A percentile compares a stretch with the other conserved stretches of the same genome.
phyloP scores from a whole-genome alignment of 2,329 filamentous ascomycete genomes.

The Fusarium sp. region DNA sequence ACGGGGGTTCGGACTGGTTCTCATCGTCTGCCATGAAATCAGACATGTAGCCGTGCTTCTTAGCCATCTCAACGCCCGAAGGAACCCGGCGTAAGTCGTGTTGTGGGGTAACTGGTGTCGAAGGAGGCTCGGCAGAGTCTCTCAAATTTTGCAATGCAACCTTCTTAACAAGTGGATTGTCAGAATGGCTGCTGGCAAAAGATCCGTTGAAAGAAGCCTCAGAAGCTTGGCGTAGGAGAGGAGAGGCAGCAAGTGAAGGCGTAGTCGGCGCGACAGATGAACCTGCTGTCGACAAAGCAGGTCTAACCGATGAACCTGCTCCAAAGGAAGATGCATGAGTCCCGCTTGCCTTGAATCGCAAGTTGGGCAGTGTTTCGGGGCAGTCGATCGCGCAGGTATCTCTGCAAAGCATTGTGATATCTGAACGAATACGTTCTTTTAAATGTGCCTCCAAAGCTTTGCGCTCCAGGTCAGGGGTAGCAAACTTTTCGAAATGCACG shows the following conservation, averaged over 20 bases:
- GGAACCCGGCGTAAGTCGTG: constrained; percentile 41
- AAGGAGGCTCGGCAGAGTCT: constrained; percentile 31
- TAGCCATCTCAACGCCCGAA: constrained; percentile 45
- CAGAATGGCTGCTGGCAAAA: constrained; percentile 39
- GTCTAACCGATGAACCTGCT: constrained; percentile 4
- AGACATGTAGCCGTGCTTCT: constrained; percentile 45
- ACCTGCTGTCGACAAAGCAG: constrained; percentile 20
- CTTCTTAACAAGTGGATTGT: constrained; percentile 42
- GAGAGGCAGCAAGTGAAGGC: constrained; percentile 27
- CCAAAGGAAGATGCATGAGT: constrained; percentile 31
- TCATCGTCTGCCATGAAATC: constrained; percentile 46
- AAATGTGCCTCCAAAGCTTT: constrained; percentile 55
- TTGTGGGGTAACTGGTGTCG: constrained; percentile 26
- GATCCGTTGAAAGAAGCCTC: constrained; percentile 38
- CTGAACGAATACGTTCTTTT: constrained; percentile 58
- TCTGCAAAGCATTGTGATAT: constrained; percentile 62
- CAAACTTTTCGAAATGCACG: constrained; percentile 47
- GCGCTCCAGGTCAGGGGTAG: constrained; percentile 52
- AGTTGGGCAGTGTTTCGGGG: constrained; percentile 44
- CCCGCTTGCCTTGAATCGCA: constrained; percentile 40
- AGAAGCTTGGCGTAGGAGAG: constrained; percentile 30
- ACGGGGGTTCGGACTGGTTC: constrained; percentile 46
- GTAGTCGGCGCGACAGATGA: constrained; percentile 27
- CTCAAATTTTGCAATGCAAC: constrained; percentile 35
- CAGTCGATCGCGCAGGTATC: constrained; percentile 61